phyloP scores from a whole-genome alignment of 2,329 filamentous ascomycete species.

The Aschersonia sp. region DNA sequence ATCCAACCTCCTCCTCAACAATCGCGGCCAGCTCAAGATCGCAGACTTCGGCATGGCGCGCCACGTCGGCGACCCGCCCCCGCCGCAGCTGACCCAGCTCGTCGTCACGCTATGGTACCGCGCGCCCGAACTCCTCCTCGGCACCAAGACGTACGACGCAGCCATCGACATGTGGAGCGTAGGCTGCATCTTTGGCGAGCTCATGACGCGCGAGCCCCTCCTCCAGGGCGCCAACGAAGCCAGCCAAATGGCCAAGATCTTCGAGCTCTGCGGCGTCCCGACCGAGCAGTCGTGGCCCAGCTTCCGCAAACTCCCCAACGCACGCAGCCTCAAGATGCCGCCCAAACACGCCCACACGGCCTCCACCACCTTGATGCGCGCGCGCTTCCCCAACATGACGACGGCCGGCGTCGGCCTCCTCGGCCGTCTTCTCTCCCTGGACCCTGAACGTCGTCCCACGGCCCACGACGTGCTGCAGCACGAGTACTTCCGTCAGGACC shows the following conservation, averaged over 20 bases:
- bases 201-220: slow-evolving; percentile 69
- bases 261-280: slow-evolving; percentile 77
- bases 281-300: slow-evolving; percentile 71
- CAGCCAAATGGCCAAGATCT: slow-evolving; percentile 76
- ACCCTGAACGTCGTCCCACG: slow-evolving; percentile 57
- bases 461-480: slow-evolving; percentile 65
- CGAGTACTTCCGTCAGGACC: slow-evolving; percentile 78
- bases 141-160: slow-evolving; percentile 57
- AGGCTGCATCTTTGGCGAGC: slow-evolving; percentile 89
- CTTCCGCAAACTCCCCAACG: slow-evolving; percentile 79
- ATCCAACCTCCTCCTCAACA: slow-evolving; percentile 87
- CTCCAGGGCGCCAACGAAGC: slow-evolving; percentile 88
- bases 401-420: slow-evolving; percentile 59
- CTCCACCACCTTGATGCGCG: slow-evolving; percentile 46
- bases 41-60: slow-evolving; percentile 98
- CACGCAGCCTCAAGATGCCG: slow-evolving; percentile 61
- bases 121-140: slow-evolving; percentile 77
- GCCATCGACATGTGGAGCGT: slow-evolving; percentile 92
- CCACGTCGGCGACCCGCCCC: slow-evolving; percentile 65
- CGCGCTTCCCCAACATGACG: slow-evolving; percentile 72
- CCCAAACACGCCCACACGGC: slow-evolving; percentile 19
- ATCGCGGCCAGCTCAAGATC: slow-evolving; percentile 86
- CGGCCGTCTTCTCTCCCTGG: slow-evolving; percentile 53
- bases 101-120: slow-evolving; percentile 98
- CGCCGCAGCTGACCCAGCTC: slow-evolving; percentile 69